A percentile compares a stretch with the other conserved stretches of the same genome.
Evolutionary conservation across 2,329 filamentous ascomycete species (phyloP).

Genomic region (Orbilia ellipsospora): DNA sequence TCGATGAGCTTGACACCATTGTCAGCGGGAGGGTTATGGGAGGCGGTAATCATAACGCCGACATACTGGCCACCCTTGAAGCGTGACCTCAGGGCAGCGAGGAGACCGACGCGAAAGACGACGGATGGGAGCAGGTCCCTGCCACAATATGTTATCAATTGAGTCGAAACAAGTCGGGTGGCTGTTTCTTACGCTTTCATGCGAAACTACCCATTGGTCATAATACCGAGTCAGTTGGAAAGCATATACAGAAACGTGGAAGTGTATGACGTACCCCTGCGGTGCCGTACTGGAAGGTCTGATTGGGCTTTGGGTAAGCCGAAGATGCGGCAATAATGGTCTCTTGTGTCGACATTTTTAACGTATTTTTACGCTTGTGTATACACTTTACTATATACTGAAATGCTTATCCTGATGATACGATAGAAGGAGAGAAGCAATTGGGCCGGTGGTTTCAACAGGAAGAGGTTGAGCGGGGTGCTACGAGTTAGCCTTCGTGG

Average conservation of each 20-base stretch:
- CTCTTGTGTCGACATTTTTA: constrained; percentile 32
- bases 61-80: constrained; percentile 91
- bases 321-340: constrained; percentile 64
- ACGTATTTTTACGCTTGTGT: background rate
- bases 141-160: constrained; percentile 55
- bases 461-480: too few relatives aligned
- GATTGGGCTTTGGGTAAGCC: constrained; percentile 67
- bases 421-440: background rate
- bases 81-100: constrained; percentile 87
- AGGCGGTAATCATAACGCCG: constrained; percentile 95
- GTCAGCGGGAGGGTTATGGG: constrained; percentile 88
- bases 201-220: constrained; percentile 68
- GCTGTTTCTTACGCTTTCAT: constrained; percentile 72
- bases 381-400: background rate
- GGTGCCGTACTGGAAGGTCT: constrained; percentile 71
- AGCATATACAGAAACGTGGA: background rate
- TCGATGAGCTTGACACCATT: constrained; percentile 97
- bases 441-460: background rate
- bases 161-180: constrained; percentile 52
- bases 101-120: constrained; percentile 88
- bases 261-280: constrained; percentile 67
- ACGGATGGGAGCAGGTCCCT: constrained; percentile 88
- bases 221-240: background rate
- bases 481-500: too few relatives aligned
- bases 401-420: background rate